A percentile compares a stretch with the other conserved stretches of the same genome.
Evolutionary conservation across 768 basidiomycete genomes (phyloP).

Genomic region (Rubroboletus pulcherrimus): DNA sequence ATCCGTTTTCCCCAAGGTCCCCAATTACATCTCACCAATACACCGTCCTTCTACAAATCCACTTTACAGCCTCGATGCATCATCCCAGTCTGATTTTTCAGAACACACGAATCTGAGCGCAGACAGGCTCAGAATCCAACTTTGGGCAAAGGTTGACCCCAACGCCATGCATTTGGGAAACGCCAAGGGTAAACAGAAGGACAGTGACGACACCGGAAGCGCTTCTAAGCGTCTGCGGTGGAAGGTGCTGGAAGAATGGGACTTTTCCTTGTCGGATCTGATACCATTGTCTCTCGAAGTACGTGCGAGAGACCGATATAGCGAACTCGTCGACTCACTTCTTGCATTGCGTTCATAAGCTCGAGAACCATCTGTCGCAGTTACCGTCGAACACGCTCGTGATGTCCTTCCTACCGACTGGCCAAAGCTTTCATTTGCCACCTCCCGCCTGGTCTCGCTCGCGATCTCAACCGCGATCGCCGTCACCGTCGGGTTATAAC

Average conservation of each 20-base stretch:
- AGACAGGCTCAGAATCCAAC: conserved; percentile 48
- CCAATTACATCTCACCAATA: conserved; percentile 74
- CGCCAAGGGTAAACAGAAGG: conserved; percentile 49
- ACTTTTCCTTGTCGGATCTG: conserved; percentile 55
- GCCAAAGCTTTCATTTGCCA: conserved; percentile 58
- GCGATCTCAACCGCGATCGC: conserved; percentile 36
- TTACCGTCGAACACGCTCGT: conserved; percentile 75
- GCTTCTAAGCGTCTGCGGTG: conserved; percentile 40
- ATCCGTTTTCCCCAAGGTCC: conserved; percentile 26
- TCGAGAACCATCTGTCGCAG: conserved; percentile 37
- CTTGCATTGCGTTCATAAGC: conserved; percentile 23
- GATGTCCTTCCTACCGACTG: conserved; percentile 59
- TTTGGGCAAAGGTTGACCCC: conserved; percentile 50
- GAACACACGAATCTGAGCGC: conserved; percentile 52
- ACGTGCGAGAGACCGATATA: conserved; percentile 25
- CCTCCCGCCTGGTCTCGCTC: conserved; percentile 25
- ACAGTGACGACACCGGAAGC: conserved; percentile 11
- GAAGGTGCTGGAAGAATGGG: conserved; percentile 67
- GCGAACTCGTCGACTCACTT: conserved; percentile 10
- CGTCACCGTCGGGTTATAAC: conserved; percentile 64
- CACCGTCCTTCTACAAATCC: conserved; percentile 87
- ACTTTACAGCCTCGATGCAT: conserved; percentile 57
- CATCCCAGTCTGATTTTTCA: conserved; percentile 48
- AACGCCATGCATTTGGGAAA: conserved; percentile 7
- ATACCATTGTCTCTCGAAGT: conserved; percentile 62